Base-by-base conservation (phyloP, 1,284 basidiomycete genomes). In the Bondarzewia mesenterica region DNA sequence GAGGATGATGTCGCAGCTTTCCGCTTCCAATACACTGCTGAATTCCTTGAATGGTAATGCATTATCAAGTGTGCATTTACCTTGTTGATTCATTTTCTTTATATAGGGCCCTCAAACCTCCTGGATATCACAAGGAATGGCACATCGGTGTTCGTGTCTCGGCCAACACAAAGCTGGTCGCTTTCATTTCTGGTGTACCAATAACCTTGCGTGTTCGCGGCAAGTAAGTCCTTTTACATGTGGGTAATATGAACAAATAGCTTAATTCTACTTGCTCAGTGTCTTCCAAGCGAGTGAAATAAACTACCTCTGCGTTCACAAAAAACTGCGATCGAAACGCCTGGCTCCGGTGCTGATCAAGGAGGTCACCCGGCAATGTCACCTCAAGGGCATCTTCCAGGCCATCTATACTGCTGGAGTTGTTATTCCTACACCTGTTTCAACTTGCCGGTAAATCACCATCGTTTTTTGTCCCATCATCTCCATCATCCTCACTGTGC, bases 261-360 rank as follows among this genome's bases (percentile, higher is more conserved):
- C 25, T 5, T 5, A n/a, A 32, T 42, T 6, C 32, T 46, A 45
- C 22, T 54, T 16, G 23, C 40, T 4, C 18, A 95, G 91, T 49
- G 68, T 73, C 7, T 75, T 96, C 60, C 70, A 70, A 37, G 78
- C 82, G 29, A 84, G 85, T 58, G 96, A 99, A 68, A 95, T 99
- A 71, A 99, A 99, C 68, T 99, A 94, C 67, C 82, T 99, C 44
- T 97, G 93, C 60, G 85, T 98, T 3, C 95, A 98, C 77, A 99
- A 99, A 72, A 97, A 97, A 67, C 72, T 99, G 42, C 85, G 96
- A 12, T 90, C 92, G 5, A 99, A 98, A 65, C 88, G 96, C 29
- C 76, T 99, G 16, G 88, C 96, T 0, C 96, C 96, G 0, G 90
- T 99, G 22, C 77, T 99, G 45, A 99, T 99, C 71, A 97, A 98